Evolutionary conservation across 805 yeast genomes (phyloP).

Genomic region (Kodamaea laetipori): DNA sequence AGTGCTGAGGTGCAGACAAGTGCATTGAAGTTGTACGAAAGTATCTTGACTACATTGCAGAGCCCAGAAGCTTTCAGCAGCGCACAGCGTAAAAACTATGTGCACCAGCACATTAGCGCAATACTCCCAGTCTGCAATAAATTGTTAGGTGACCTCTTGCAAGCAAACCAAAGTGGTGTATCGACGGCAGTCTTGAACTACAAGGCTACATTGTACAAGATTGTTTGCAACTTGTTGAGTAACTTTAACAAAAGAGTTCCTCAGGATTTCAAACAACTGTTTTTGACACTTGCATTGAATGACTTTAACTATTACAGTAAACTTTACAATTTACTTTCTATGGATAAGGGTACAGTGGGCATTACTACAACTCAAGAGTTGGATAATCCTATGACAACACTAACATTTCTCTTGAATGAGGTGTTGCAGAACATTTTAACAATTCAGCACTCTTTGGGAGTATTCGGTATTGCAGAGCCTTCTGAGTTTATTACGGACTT

Average conservation of each 20-base stretch:
- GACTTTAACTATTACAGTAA: conserved; percentile 25
- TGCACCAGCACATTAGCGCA: conserved; percentile 23
- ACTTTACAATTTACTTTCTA: background rate
- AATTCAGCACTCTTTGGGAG: conserved; percentile 27
- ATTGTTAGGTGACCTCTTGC: conserved; percentile 21
- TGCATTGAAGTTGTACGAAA: conserved; percentile 53
- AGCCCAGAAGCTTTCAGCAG: conserved; percentile 49
- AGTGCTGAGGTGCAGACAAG: conserved; percentile 45
- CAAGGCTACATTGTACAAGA: conserved; percentile 31
- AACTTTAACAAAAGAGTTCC: conserved; percentile 30
- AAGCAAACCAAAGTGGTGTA: background rate
- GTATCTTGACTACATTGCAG: conserved; percentile 55
- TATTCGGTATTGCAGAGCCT: conserved; percentile 19
- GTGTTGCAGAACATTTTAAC: conserved; percentile 34
- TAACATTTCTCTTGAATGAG: conserved; percentile 31
- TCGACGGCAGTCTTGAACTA: conserved; percentile 22
- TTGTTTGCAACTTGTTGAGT: conserved; percentile 28
- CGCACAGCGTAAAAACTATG: conserved; percentile 38
- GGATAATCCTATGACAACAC: conserved; percentile 20
- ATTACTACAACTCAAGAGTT: conserved; percentile 17
- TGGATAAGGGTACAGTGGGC: background rate
- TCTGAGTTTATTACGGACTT: conserved; percentile 1
- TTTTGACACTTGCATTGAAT: conserved; percentile 19
- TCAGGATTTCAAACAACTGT: conserved; percentile 15
- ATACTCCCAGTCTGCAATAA: conserved; percentile 21